Conservation (phyloP, 2,329 filamentous ascomycete species). For the Podosphaera fusca region DNA sequence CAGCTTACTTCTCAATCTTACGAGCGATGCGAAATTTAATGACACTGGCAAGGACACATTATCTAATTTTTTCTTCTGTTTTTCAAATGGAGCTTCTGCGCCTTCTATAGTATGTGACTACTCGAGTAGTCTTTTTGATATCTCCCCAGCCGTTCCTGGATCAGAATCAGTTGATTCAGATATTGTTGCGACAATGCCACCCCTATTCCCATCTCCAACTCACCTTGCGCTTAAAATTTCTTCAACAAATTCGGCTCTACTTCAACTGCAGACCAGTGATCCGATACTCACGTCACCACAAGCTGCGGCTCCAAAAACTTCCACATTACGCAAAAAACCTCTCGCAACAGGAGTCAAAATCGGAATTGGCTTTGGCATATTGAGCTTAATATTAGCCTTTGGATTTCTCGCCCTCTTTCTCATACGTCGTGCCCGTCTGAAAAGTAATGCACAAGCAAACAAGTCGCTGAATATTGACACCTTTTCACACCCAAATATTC, state of each 20-base stretch:
- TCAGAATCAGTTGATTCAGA: not conserved
- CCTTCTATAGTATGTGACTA: not conserved
- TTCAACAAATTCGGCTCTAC: not conserved
- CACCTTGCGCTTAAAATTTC: not conserved
- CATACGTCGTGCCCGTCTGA: slow-evolving; percentile 4
- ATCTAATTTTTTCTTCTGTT: slow-evolving; percentile 1
- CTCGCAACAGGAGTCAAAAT: slow-evolving; percentile 8
- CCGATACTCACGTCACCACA: not conserved
- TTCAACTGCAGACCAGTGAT: not conserved
- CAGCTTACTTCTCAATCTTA: not conserved
- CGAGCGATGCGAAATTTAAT: not conserved
- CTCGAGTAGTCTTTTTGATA: slow-evolving; percentile 1
- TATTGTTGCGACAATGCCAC: not conserved
- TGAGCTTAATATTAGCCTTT: slow-evolving; percentile 6
- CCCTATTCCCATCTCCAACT: not conserved
- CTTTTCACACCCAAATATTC: slow-evolving; percentile 5
- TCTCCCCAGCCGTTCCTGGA: not conserved
- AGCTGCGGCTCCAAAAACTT: not conserved
- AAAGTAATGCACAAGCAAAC: slow-evolving; percentile 4
- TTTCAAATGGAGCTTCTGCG: not conserved
- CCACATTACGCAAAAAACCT: not conserved
- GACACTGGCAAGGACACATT: not conserved
- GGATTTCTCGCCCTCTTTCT: slow-evolving; percentile 7
- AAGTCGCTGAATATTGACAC: slow-evolving; percentile 5
- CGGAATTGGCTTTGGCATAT: slow-evolving; percentile 9